Evolutionary conservation across 2,329 filamentous ascomycete genomes (phyloP), one percentile per base, ranked within the genome.

Genomic region (Verticillium zaregamsianum): DNA sequence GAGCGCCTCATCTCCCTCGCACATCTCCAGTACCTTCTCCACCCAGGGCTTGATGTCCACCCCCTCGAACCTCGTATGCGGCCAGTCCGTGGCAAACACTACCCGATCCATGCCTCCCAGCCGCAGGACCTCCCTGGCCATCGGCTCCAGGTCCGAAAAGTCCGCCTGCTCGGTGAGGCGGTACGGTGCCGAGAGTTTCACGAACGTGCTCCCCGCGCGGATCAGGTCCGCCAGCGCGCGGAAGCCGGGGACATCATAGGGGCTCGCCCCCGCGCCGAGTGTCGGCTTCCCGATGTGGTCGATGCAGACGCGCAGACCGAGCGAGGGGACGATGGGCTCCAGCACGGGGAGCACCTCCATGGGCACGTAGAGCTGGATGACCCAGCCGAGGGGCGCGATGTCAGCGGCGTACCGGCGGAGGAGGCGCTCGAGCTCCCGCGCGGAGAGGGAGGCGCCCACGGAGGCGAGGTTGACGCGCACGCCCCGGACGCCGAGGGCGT

Each of bases 31-130:
- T 56, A 84, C 82, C 59, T 72, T 76, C 62, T 85, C 77, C 32
- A 86, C 77, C 69, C 83, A 88, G 0, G 80, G 81, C 56, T 70
- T 74, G 25, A 87, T 82, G 67, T 88, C 80, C 2, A 86, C 66
- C 2, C 80, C 80, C 25, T 86, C 82, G 63, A 83, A 88, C 14
- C 86, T 76, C 3, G 86, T 89, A 70, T 88, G 85, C 28, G 86
- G 86, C 86, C 86, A 88, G 67, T 88, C 86, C 0, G 83, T 86
- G 1, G 84, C 85, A 70, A 86, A 88, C 0, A 88, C 79, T 9
- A 85, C 74, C 20, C 79, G 74, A 31, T 64, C 68, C 23, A 77
- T 71, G 2, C 75, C 76, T 12, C 77, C 79, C 5, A 77, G 70
- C 3, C 70, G 69, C 39, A 87, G 66, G 8, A 87, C 71, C 66